Conservation (phyloP, 169 alveolate genomes). For the Gregarina niphandrodes region DNA sequence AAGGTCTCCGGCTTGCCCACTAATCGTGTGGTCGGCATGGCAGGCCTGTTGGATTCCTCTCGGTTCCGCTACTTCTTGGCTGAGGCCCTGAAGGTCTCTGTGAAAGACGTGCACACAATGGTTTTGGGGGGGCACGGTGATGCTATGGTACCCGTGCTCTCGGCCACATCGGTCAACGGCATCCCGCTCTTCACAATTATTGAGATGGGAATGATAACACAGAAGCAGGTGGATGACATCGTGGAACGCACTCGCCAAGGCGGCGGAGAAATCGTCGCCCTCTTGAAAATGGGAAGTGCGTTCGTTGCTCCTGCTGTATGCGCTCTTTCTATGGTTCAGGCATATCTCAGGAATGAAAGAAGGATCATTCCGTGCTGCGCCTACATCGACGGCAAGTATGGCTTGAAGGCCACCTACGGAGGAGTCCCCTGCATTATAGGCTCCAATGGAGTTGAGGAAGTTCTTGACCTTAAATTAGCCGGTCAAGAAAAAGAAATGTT, state of each 20-base stretch:
- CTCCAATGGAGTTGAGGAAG: constrained; percentile 32
- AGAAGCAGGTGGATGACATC: constrained; percentile 29
- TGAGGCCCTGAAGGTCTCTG: constrained; percentile 27
- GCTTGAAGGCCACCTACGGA: constrained; percentile 31
- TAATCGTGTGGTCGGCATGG: constrained; percentile 23
- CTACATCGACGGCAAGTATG: constrained; percentile 35
- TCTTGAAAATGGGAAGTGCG: constrained; percentile 35
- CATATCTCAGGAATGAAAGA: constrained; percentile 32
- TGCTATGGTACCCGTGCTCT: constrained; percentile 37
- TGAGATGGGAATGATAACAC: constrained; percentile 19
- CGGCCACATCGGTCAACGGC: constrained; percentile 30
- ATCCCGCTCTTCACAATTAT: constrained; percentile 32
- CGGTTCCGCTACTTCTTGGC: constrained; percentile 33
- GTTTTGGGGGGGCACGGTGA: constrained; percentile 53
- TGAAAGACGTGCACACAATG: constrained; percentile 32
- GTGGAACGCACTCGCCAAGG: constrained; percentile 36
- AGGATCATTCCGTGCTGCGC: constrained; percentile 41
- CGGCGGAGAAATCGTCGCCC: constrained; percentile 34
- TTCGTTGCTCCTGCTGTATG: constrained; percentile 44
- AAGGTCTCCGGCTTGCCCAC: constrained; percentile 13
- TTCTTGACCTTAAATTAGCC: constrained; percentile 29
- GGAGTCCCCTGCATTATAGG: constrained; percentile 49
- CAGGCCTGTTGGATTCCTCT: constrained; percentile 37
- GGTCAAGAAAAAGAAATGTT: constrained; percentile 6
- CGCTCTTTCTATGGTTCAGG: constrained; percentile 36